Conservation (phyloP, 352 stramenopile species). For the Globisporangium yorkense region DNA sequence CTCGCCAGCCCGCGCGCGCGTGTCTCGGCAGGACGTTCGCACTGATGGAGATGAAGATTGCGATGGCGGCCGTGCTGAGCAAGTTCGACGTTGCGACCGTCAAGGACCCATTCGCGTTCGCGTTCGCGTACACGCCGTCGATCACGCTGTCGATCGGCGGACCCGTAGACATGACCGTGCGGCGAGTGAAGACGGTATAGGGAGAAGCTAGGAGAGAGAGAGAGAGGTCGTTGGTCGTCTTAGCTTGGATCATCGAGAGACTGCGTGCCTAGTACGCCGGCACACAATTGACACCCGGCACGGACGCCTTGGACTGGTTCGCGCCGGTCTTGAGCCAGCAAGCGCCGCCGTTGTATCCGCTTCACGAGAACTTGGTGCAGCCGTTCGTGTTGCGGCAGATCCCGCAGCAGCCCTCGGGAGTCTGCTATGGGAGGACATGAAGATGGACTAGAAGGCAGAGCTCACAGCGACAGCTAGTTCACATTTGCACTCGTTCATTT, state of each 20-base stretch:
- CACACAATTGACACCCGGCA: too few species aligned
- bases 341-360: conserved; percentile 30
- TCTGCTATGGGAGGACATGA: neutral
- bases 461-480: too few species aligned
- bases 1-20: conserved; percentile 30
- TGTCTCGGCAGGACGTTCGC: conserved; percentile 42
- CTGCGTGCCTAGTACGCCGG: too few species aligned
- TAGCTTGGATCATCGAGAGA: too few species aligned
- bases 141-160: conserved; percentile 23
- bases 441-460: too few species aligned
- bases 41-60: conserved; percentile 38
- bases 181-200: too few species aligned
- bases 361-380: conserved; percentile 10
- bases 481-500: too few species aligned
- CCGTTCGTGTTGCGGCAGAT: conserved; percentile 5
- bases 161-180: conserved; percentile 8
- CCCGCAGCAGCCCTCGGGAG: conserved; percentile 4
- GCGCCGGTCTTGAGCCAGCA: conserved; percentile 50
- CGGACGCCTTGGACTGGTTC: too few species aligned
- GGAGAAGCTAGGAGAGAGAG: too few species aligned
- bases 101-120: conserved; percentile 16
- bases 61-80: conserved; percentile 26
- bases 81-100: conserved; percentile 26
- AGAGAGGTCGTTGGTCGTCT: too few species aligned
- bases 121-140: conserved; percentile 23